phyloP scores from a whole-genome alignment of 78 protist genomes.

The Tieghemostelium lacteum region DNA sequence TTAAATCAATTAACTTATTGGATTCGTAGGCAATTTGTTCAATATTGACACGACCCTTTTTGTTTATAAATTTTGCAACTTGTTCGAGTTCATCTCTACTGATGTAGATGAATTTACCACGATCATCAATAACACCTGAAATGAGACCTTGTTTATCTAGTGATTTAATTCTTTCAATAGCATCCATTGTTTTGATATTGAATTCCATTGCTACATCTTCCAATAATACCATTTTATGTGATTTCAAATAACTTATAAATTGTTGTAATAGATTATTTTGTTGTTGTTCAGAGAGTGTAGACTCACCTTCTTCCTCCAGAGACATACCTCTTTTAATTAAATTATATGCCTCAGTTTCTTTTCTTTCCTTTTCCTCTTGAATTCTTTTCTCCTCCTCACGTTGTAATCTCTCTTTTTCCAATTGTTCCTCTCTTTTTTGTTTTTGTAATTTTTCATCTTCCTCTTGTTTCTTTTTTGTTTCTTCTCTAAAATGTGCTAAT shows the following conservation, averaged over 20 bases:
- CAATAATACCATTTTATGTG: conserved; percentile 49
- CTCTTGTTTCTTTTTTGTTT: conserved; percentile 66
- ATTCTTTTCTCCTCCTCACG: conserved; percentile 47
- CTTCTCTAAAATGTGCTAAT: conserved; percentile 49
- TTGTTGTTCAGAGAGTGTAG: conserved; percentile 9
- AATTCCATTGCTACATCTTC: conserved; percentile 73
- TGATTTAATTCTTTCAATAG: conserved; percentile 58
- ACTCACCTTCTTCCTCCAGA: conserved; percentile 36
- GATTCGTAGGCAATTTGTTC: conserved; percentile 79
- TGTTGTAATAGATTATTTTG: conserved; percentile 24
- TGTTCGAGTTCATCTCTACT: conserved; percentile 83
- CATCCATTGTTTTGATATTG: conserved; percentile 68
- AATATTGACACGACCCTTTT: conserved; percentile 84
- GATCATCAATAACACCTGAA: conserved; percentile 89
- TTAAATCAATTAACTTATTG: conserved; percentile 77
- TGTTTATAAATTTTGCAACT: conserved; percentile 71
- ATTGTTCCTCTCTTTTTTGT: conserved; percentile 50
- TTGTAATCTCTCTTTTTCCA: conserved; percentile 40
- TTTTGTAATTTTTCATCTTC: conserved; percentile 20
- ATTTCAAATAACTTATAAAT: conserved; percentile 52
- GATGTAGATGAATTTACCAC: conserved; percentile 89
- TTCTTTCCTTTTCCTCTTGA: conserved; percentile 45
- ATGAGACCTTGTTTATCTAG: conserved; percentile 81
- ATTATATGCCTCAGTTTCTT: conserved; percentile 78
- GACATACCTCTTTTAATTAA: conserved; percentile 5